Base-by-base conservation (phyloP, 257 asterid species). In the Avicennia marina region DNA sequence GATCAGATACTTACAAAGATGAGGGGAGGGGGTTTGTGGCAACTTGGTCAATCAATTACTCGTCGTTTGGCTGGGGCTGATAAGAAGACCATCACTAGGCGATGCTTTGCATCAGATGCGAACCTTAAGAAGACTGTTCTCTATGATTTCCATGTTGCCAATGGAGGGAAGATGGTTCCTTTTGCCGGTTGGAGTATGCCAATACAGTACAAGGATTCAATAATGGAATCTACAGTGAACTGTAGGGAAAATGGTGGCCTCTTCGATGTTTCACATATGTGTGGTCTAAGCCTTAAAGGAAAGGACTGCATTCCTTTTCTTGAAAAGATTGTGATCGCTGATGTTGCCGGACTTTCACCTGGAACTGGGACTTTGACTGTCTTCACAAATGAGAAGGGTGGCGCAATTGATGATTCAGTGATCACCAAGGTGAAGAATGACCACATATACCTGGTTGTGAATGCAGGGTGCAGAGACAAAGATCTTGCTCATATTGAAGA, bases 161-260 rank as follows among this genome's bases (percentile, higher is more conserved):
- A 93, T 73, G 97, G 99, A 4, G 99, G 95, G 7, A 93, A 93
- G 74, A 86, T 93, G 97, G 99, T 93, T 67, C 99, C 97, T 16
- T 93, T 93, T 65, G 97, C 97, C 1, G 99, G 99, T 32, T 93
- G 99, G 99, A 70, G 97, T 53, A 93, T 93, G 99, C 99, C 99
- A 12, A 93, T 93, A 58, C 99, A 93, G 86, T 93, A 93, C 79
- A 93, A 93, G 53, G 99, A 93, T 73, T 86, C 99, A 11, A 93
- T 93, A 24, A 89, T 89, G 91, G 99, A 93, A 53, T 93, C 99
- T 5, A 93, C 99, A 1, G 53, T 86, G 65, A 93, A 93, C 78
- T 93, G 99, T 60, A 75, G 99, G 79, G 94, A 79, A 71, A 93
- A 93, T 20, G 99, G 99, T 7, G 69, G 94, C 67, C 91, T 93